Evolutionary conservation across 169 alveolate species (phyloP).

Genomic region (Cystoisospora suis): DNA sequence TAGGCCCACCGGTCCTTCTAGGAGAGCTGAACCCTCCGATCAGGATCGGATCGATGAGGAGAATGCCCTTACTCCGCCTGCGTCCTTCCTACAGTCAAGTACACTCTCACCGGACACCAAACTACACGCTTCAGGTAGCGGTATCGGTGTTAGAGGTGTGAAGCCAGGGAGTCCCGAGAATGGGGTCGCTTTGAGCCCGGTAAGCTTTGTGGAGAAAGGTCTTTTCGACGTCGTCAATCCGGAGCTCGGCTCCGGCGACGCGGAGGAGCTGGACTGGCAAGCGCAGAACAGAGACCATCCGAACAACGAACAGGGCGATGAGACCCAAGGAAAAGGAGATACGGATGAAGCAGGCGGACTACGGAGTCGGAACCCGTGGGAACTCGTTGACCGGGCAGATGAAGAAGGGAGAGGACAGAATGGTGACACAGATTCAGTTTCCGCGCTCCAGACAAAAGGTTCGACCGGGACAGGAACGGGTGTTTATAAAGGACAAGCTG

Average conservation of each 20-base stretch:
- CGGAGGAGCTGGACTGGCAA: background rate
- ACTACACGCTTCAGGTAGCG: too few relatives aligned
- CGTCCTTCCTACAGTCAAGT: too few relatives aligned
- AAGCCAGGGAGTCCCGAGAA: too few relatives aligned
- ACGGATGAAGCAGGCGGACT: background rate
- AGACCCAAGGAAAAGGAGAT: background rate
- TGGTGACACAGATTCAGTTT: background rate
- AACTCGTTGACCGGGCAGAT: background rate
- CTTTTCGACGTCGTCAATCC: conserved; percentile 23
- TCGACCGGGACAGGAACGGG: background rate
- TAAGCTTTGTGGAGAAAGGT: background rate
- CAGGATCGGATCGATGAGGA: too few relatives aligned
- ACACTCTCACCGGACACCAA: too few relatives aligned
- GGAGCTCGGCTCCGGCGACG: background rate
- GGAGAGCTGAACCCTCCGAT: too few relatives aligned
- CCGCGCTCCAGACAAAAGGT: background rate
- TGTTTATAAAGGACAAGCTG: background rate
- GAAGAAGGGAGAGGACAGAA: background rate
- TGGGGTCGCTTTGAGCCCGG: background rate
- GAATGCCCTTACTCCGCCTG: too few relatives aligned
- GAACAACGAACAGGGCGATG: background rate
- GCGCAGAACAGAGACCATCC: background rate
- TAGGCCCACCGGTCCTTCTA: too few relatives aligned
- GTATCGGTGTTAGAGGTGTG: too few relatives aligned
- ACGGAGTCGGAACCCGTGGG: background rate